Evolutionary conservation across 208 protist species (phyloP), one percentile per base, ranked within the genome.

Genomic region (Tritrichomonas musculus): DNA sequence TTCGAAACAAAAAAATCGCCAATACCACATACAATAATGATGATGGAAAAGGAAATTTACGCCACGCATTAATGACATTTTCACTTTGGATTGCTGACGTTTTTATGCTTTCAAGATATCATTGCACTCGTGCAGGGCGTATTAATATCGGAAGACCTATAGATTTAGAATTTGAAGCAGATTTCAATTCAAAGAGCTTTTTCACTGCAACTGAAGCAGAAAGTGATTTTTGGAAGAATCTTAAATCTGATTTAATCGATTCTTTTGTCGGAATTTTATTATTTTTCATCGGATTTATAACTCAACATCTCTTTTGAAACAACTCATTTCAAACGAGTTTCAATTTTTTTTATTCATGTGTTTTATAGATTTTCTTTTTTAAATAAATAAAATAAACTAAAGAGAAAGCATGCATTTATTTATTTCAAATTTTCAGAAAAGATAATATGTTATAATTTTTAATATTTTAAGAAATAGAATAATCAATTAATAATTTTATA

Each of bases 161-260:
- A 17, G 77, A 88, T 88, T 2, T 88, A 9, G 77, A 47, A 57
- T 57, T 88, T 8, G 77, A 88, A 27, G 57, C 41, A 8, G 77
- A 47, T 33, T 57, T 47, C 11, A 88, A 88, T 25, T 25, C 44
- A 57, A 20, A 44, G 50, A 53, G n/a, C n/a, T 88, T 57, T 88
- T 88, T 88, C 77, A 57, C 14, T 53, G 53, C 77, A 20, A 57
- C 77, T 36, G 77, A 88, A 88, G 47, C 20, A 41, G 77, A 88
- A 88, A 57, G 25, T 57, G 47, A 20, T 0, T 88, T 88, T 57
- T 57, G 17, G 8, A 88, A 50, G 27, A 88, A 88, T 30, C 17
- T 88, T 1, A 88, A n/a, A n/a, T 33, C 33, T n/a, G 77, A 88
- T 88, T 44, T 88, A 11, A 57, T 88, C 4, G 77, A 88, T 39